phyloP scores from a whole-genome alignment of 163 green algal genomes.

The Chloromonas sp. region DNA sequence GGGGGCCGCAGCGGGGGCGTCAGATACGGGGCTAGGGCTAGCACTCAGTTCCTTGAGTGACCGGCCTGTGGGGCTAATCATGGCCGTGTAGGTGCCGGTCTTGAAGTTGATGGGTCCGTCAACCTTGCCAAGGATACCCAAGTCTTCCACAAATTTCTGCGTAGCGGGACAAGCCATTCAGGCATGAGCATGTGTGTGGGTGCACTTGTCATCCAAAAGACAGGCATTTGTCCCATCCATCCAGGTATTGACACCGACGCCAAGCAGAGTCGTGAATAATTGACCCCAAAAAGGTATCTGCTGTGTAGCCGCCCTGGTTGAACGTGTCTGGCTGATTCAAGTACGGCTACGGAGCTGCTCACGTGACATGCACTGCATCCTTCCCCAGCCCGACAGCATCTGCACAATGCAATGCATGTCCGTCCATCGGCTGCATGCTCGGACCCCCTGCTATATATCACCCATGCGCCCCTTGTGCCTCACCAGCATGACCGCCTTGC shows the following conservation, averaged over 20 bases:
- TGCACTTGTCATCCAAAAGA: background rate
- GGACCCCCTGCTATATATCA: too few relatives aligned
- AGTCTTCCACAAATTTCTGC: slow-evolving; percentile 47
- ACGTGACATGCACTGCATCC: too few relatives aligned
- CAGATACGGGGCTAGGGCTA: too few relatives aligned
- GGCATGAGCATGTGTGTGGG: slow-evolving; percentile 5
- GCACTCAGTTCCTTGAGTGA: too few relatives aligned
- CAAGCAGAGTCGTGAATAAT: too few relatives aligned
- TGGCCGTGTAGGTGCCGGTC: slow-evolving; percentile 41
- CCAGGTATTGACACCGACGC: too few relatives aligned
- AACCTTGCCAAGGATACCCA: slow-evolving; percentile 34
- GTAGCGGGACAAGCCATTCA: background rate
- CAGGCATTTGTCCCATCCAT: background rate
- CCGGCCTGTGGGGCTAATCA: slow-evolving; percentile 22
- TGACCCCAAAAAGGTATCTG: background rate
- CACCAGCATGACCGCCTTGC: slow-evolving; percentile 78
- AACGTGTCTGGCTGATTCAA: background rate
- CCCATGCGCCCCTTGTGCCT: slow-evolving; percentile 1
- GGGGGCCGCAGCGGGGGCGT: too few relatives aligned
- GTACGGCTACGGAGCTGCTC: too few relatives aligned
- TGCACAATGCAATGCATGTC: too few relatives aligned
- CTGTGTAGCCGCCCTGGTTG: background rate
- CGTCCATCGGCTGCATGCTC: too few relatives aligned
- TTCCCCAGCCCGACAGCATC: too few relatives aligned
- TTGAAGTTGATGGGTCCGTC: slow-evolving; percentile 43